These are phyloP conservation scores for Didymella arachidicola DNA, from an alignment of 2,329 filamentous ascomycete species.

Conservation along the genomic window DNA sequence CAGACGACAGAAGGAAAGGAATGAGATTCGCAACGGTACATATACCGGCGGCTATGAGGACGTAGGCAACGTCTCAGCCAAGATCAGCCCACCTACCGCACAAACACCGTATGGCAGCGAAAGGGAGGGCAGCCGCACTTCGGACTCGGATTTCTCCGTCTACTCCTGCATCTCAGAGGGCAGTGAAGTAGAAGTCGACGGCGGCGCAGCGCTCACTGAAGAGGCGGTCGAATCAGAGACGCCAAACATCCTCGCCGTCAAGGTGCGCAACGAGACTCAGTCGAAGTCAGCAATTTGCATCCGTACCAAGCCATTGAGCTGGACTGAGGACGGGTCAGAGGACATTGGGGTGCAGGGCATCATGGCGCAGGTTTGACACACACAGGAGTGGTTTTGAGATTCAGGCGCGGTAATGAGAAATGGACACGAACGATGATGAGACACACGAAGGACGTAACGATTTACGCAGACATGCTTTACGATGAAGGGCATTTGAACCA, in stretches of 20 bases:
- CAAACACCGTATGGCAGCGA: background rate
- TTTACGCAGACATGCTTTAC: slow-evolving; percentile 10
- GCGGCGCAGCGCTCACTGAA: slow-evolving; percentile 65
- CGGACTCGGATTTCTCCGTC: slow-evolving; percentile 31
- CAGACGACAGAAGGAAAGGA: slow-evolving; percentile 36
- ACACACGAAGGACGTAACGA: slow-evolving; percentile 1
- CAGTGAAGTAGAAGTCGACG: slow-evolving; percentile 57
- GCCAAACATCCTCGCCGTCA: slow-evolving; percentile 43
- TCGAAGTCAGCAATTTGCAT: slow-evolving; percentile 11
- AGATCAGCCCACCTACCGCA: background rate
- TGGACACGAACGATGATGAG: background rate
- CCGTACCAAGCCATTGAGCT: slow-evolving; percentile 5
- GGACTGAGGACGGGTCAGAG: slow-evolving; percentile 14
- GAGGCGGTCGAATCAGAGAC: slow-evolving; percentile 61
- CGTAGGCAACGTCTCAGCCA: background rate
- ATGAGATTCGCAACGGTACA: slow-evolving; percentile 32
- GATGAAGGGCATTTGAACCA: background rate
- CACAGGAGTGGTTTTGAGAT: background rate
- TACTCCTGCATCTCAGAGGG: slow-evolving; percentile 41
- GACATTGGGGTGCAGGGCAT: slow-evolving; percentile 30
- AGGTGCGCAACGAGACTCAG: background rate
- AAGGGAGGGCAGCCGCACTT: slow-evolving; percentile 16
- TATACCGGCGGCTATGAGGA: slow-evolving; percentile 28
- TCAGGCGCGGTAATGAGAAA: background rate
- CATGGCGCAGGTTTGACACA: slow-evolving; percentile 39